These are phyloP conservation scores for Fusarium subglutinans DNA, from an alignment of 2,329 filamentous ascomycete genomes.

Conservation along the genomic window DNA sequence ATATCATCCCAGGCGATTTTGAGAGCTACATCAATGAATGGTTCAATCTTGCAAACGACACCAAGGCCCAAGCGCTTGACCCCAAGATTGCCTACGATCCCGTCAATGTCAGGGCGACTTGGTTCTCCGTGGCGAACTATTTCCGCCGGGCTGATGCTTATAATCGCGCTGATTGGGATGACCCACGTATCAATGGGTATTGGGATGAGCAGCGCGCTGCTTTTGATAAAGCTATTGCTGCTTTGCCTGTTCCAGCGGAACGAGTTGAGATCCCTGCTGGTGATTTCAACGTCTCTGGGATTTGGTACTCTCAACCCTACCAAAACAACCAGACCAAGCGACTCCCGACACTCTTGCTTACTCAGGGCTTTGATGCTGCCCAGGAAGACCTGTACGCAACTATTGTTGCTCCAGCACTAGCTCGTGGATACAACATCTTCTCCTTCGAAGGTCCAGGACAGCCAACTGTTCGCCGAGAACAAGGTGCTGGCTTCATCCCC, in stretches of 20 bases:
- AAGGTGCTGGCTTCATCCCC: slow-evolving; percentile 18
- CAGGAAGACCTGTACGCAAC: slow-evolving; percentile 24
- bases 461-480: slow-evolving; percentile 16
- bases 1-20: slow-evolving; percentile 37
- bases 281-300: slow-evolving; percentile 48
- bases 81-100: slow-evolving; percentile 33
- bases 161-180: slow-evolving; percentile 50
- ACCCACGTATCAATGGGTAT: slow-evolving; percentile 51
- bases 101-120: slow-evolving; percentile 36
- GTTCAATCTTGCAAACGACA: slow-evolving; percentile 34
- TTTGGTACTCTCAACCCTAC: slow-evolving; percentile 45
- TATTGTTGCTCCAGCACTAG: slow-evolving; percentile 5
- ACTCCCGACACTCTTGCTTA: slow-evolving; percentile 3
- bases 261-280: slow-evolving; percentile 43
- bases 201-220: slow-evolving; percentile 50
- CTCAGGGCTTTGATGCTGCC: slow-evolving; percentile 20
- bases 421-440: slow-evolving; percentile 16
- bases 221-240: slow-evolving; percentile 51
- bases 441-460: slow-evolving; percentile 27
- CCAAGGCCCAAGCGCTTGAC: slow-evolving; percentile 28
- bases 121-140: slow-evolving; percentile 54
- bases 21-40: slow-evolving; percentile 38
- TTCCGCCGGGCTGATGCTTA: slow-evolving; percentile 55
- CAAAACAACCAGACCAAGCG: neutral
- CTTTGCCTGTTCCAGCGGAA: slow-evolving; percentile 49